phyloP scores from a whole-genome alignment of 1,284 basidiomycete species.

The Moesziomyces sp. region DNA sequence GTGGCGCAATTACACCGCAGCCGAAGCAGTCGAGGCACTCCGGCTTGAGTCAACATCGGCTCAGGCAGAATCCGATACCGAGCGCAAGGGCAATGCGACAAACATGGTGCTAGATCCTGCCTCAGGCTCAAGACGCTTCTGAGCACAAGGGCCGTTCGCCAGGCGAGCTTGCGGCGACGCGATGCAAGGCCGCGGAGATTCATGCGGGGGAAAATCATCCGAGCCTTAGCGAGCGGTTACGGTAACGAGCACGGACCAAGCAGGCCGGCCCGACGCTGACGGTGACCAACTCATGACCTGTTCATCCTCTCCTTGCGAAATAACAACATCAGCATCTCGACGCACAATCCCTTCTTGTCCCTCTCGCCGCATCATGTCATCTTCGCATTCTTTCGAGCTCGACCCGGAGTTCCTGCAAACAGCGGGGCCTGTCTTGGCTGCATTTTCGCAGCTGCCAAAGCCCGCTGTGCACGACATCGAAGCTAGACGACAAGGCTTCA shows the following conservation, averaged over 20 bases:
- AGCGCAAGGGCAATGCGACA: conserved; percentile 23
- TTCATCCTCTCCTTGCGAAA: too few species aligned
- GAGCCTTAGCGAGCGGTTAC: too few species aligned
- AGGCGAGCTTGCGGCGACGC: background rate
- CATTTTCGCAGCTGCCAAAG: conserved; percentile 3
- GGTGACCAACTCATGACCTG: too few species aligned
- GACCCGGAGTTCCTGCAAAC: conserved; percentile 21
- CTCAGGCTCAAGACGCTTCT: conserved; percentile 27
- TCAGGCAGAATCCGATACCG: conserved; percentile 7
- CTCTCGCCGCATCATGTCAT: too few species aligned
- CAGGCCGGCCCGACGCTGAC: too few species aligned
- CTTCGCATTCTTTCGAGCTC: conserved; percentile 13
- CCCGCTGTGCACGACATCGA: conserved; percentile 16
- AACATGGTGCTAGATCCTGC: conserved; percentile 31
- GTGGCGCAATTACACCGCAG: conserved; percentile 16
- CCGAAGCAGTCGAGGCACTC: conserved; percentile 16
- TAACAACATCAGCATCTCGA: too few species aligned
- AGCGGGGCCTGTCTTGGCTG: conserved; percentile 17
- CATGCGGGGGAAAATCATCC: too few species aligned
- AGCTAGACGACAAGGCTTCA: conserved; percentile 7
- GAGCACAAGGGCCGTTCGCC: background rate
- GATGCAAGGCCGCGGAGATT: conserved; percentile 1
- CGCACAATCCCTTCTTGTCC: too few species aligned
- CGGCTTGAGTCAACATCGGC: conserved; percentile 21
- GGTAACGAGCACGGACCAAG: too few species aligned